A percentile compares a stretch with the other conserved stretches of the same genome.
These are phyloP conservation scores for Cladophialophora yegresii DNA, from an alignment of 2,329 filamentous ascomycete genomes.

Conservation along the genomic window DNA sequence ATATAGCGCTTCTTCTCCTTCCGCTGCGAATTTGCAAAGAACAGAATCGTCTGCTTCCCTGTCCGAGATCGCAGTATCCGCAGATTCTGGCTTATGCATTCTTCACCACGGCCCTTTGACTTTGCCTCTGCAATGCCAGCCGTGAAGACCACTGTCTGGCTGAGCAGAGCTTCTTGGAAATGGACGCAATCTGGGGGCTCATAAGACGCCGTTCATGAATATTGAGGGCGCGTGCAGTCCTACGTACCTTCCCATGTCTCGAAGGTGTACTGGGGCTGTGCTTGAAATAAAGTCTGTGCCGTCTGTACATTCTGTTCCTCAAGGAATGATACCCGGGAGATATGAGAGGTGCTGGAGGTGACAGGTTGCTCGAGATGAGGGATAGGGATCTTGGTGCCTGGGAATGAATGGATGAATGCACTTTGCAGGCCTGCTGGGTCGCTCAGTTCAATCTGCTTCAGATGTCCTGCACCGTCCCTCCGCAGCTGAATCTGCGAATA, in stretches of 20 bases:
- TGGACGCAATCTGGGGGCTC: constrained; percentile 43
- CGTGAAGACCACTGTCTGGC: constrained; percentile 45
- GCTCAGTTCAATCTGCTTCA: constrained; percentile 45
- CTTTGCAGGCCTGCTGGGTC: constrained; percentile 43
- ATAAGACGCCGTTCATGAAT: neutral
- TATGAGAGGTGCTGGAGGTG: constrained; percentile 40
- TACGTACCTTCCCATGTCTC: constrained; percentile 45
- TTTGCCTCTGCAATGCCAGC: constrained; percentile 48
- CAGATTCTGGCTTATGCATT: constrained; percentile 50
- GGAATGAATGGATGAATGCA: constrained; percentile 45
- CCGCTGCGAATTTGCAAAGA: constrained; percentile 49
- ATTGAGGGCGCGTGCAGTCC: neutral
- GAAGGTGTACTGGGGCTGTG: constrained; percentile 48
- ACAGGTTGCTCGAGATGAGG: constrained; percentile 49
- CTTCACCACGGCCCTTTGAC: constrained; percentile 49
- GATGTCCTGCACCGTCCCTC: constrained; percentile 43
- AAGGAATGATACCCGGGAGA: constrained; percentile 46
- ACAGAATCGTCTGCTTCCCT: constrained; percentile 43
- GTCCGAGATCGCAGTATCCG: constrained; percentile 44
- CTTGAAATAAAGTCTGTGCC: constrained; percentile 44
- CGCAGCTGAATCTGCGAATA: constrained; percentile 46
- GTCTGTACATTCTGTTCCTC: constrained; percentile 49
- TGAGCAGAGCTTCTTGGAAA: constrained; percentile 47
- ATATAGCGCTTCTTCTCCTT: constrained; percentile 47
- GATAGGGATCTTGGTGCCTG: constrained; percentile 44